phyloP scores from a whole-genome alignment of 805 yeast genomes.

The Barnettozyma populi region DNA sequence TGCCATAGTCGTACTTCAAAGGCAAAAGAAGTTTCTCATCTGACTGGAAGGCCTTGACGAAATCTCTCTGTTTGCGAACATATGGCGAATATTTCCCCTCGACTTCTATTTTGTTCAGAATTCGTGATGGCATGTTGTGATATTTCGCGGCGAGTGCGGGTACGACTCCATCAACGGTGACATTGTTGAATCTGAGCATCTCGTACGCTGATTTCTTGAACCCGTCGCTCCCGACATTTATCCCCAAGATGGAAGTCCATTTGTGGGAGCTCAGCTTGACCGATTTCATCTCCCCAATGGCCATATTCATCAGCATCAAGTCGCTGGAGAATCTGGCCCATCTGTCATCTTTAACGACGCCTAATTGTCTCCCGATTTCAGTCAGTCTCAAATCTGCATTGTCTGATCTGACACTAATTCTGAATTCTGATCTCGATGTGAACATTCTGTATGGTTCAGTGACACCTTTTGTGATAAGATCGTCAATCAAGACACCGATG shows the following conservation, averaged over 20 bases:
- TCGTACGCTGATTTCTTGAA: conserved; percentile 63
- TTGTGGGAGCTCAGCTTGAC: conserved; percentile 46
- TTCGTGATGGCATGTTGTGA: conserved; percentile 35
- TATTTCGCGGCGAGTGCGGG: conserved; percentile 19
- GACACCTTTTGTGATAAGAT: conserved; percentile 90
- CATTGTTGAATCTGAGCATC: conserved; percentile 52
- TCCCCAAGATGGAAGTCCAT: conserved; percentile 54
- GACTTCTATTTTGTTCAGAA: conserved; percentile 58
- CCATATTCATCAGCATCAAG: conserved; percentile 35
- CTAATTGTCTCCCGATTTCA: conserved; percentile 54
- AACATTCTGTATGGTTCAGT: conserved; percentile 98
- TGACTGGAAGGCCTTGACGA: conserved; percentile 70
- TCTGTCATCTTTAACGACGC: conserved; percentile 61
- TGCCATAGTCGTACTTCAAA: conserved; percentile 50
- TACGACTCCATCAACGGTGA: conserved; percentile 14
- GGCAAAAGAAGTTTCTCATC: conserved; percentile 82
- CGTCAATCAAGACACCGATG: conserved; percentile 90
- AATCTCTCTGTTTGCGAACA: conserved; percentile 63
- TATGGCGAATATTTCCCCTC: conserved; percentile 84
- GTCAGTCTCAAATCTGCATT: conserved; percentile 90
- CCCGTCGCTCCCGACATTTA: conserved; percentile 49
- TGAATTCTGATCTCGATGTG: conserved; percentile 90
- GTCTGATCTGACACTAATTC: conserved; percentile 86
- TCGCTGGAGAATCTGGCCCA: conserved; percentile 45
- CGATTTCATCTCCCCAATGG: conserved; percentile 40